These are phyloP conservation scores for Escallonia herrerae DNA, from an alignment of 129 eudicot species.

Conservation along the genomic window DNA sequence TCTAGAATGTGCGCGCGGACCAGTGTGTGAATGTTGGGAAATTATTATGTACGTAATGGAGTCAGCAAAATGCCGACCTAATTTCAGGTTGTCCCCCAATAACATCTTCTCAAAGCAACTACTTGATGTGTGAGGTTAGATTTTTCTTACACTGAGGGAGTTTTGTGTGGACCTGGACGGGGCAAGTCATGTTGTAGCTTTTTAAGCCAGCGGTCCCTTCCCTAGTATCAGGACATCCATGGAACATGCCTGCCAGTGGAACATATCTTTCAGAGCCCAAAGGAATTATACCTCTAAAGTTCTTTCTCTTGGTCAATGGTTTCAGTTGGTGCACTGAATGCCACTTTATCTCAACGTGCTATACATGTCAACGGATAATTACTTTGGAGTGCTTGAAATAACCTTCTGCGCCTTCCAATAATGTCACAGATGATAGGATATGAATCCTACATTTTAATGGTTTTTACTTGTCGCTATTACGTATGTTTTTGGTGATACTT, in stretches of 20 bases:
- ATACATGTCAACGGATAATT: background rate
- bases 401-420: no score
- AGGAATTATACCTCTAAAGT: background rate
- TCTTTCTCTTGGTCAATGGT: no score
- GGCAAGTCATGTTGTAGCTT: background rate
- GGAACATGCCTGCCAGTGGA: constrained; percentile 23
- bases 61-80: background rate
- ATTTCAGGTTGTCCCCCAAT: background rate
- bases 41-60: background rate
- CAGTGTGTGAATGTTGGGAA: constrained; percentile 10
- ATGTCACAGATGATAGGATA: no score
- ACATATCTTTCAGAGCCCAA: constrained; percentile 12
- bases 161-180: background rate
- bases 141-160: background rate
- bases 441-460: no score
- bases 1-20: no score
- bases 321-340: background rate
- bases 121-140: background rate
- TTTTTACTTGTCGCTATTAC: no score
- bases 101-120: background rate
- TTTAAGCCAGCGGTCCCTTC: background rate
- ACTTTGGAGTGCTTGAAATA: no score
- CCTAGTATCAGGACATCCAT: constrained; percentile 35
- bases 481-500: no score
- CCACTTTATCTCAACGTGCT: background rate